phyloP scores from a whole-genome alignment of 208 protist species.

The Angomonas ambiguus region DNA sequence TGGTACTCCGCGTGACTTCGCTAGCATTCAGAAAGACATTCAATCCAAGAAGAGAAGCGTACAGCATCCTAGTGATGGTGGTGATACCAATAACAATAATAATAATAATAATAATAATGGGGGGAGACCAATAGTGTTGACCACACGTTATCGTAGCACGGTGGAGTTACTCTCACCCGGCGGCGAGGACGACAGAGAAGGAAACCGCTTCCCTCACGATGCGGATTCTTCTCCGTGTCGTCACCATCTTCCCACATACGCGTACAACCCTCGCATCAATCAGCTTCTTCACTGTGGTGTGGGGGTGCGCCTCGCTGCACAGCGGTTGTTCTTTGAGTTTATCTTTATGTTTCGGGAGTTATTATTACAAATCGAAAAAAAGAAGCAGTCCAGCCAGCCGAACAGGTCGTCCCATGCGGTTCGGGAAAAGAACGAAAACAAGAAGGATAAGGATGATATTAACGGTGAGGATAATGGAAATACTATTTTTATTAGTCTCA shows the following conservation, averaged over 20 bases:
- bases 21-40: constrained; percentile 44
- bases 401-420: too few species aligned
- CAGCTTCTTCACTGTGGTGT: not conserved
- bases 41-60: not conserved
- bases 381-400: too few species aligned
- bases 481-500: not conserved
- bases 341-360: not conserved
- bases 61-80: not conserved
- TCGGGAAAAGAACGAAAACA: too few species aligned
- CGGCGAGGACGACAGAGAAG: too few species aligned
- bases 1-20: constrained; percentile 15
- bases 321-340: not conserved
- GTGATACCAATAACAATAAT: constrained; percentile 3
- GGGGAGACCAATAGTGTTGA: constrained; percentile 41
- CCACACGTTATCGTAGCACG: constrained; percentile 41
- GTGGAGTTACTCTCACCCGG: constrained; percentile 8
- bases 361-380: not conserved
- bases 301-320: not conserved
- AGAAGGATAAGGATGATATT: too few species aligned
- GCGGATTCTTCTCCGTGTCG: too few species aligned
- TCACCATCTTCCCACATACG: not conserved
- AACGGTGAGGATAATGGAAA: not conserved
- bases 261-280: not conserved
- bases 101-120: constrained; percentile 5
- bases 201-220: too few species aligned